Evolutionary conservation across 176 grass and related monocot species (phyloP).

Genomic region (Oryza meridionalis): DNA sequence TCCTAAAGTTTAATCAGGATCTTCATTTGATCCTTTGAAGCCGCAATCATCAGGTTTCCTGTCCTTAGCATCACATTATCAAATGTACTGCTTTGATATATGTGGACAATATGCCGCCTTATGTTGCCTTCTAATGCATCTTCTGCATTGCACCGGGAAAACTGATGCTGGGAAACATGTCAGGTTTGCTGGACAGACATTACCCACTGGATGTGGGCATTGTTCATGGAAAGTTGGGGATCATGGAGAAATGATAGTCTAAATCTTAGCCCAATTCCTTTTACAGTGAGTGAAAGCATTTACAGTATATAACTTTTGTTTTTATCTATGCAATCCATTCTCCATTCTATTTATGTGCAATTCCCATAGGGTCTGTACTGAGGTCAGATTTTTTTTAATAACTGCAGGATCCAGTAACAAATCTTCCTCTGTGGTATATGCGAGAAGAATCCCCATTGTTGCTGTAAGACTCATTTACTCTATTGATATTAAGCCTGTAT

Average conservation of each 20-base stretch:
- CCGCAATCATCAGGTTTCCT: slow-evolving; percentile 5
- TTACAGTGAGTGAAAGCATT: slow-evolving; percentile 55
- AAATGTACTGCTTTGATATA: neutral
- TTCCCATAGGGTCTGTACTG: slow-evolving; percentile 1
- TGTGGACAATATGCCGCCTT: neutral
- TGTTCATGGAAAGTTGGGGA: slow-evolving; percentile 88
- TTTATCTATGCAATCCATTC: slow-evolving; percentile 4
- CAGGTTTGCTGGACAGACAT: slow-evolving; percentile 89
- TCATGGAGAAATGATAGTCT: slow-evolving; percentile 77
- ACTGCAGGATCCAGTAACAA: slow-evolving; percentile 90
- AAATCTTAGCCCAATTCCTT: slow-evolving; percentile 86
- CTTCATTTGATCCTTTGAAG: slow-evolving; percentile 22
- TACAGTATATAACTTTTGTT: slow-evolving; percentile 1
- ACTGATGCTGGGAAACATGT: slow-evolving; percentile 25
- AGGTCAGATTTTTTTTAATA: slow-evolving; percentile 46
- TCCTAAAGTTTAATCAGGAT: neutral
- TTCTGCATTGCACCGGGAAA: slow-evolving; percentile 16
- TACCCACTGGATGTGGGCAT: slow-evolving; percentile 89
- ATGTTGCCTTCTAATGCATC: neutral
- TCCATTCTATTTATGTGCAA: neutral
- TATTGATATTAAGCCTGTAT: neutral
- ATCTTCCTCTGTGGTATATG: slow-evolving; percentile 80
- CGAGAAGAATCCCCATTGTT: slow-evolving; percentile 62
- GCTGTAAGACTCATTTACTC: slow-evolving; percentile 57
- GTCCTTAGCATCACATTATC: slow-evolving; percentile 4